These are phyloP conservation scores for Brassica juncea DNA, from an alignment of 345 rosid genomes.

Conservation along the genomic window DNA sequence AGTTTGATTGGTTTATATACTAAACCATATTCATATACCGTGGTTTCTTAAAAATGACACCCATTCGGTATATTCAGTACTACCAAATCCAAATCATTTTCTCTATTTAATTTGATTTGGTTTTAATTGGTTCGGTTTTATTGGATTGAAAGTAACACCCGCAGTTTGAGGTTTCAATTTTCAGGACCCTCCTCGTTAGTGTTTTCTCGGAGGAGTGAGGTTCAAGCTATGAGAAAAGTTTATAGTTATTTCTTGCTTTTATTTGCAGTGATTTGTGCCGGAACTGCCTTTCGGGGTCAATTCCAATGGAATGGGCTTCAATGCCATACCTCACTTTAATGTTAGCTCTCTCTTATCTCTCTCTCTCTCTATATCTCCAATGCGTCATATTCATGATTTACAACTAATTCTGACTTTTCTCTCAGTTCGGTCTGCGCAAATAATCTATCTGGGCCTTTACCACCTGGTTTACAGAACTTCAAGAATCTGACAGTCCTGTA, in stretches of 20 bases:
- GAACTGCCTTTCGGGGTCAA: conserved; percentile 53
- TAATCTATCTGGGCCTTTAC: conserved; percentile 40
- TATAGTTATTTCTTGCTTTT: neutral
- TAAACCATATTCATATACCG: no score
- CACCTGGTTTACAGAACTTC: conserved; percentile 46
- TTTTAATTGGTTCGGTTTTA: no score
- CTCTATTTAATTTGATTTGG: no score
- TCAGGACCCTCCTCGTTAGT: no score
- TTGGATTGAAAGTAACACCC: no score
- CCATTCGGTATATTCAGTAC: no score
- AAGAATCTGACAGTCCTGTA: conserved; percentile 49
- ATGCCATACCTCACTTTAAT: conserved; percentile 42
- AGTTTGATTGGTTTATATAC: no score
- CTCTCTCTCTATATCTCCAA: neutral
- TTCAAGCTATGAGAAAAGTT: neutral
- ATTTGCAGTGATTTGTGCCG: conserved; percentile 20
- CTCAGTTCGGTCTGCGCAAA: conserved; percentile 49
- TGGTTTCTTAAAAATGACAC: no score
- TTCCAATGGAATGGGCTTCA: conserved; percentile 61
- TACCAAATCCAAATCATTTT: no score
- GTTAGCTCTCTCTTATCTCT: conserved; percentile 14
- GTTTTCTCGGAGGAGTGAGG: neutral
- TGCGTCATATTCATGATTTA: no score
- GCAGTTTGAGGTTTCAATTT: no score
- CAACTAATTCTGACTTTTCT: neutral